Evolutionary conservation across 2,329 filamentous ascomycete genomes (phyloP).

Genomic region (Alternaria atra): DNA sequence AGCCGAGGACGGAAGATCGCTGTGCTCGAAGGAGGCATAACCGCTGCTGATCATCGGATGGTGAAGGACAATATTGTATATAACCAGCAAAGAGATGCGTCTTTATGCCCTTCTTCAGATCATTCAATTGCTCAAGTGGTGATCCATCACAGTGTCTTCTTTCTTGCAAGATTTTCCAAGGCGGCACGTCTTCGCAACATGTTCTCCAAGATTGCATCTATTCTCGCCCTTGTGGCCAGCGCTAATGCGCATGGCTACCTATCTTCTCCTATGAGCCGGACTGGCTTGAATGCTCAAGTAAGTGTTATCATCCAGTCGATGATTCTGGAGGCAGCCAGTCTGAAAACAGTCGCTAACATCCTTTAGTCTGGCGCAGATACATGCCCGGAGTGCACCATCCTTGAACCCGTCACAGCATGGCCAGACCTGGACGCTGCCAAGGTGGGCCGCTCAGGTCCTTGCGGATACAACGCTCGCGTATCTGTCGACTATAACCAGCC

Average conservation of each 20-base stretch:
- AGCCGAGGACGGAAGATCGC: not conserved
- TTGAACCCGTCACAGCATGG: constrained; percentile 47
- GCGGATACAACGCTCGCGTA: constrained; percentile 49
- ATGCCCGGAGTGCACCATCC: constrained; percentile 48
- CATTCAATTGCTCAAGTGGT: not conserved
- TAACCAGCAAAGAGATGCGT: not conserved
- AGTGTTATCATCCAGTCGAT: not conserved
- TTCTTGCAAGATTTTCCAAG: not conserved
- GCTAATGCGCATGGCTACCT: constrained; percentile 46
- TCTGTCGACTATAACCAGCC: constrained; percentile 48
- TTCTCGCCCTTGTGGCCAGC: constrained; percentile 30
- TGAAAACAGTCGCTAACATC: not conserved
- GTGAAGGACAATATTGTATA: not conserved
- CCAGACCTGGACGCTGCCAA: constrained; percentile 39
- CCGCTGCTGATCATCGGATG: not conserved
- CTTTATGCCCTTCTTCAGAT: not conserved
- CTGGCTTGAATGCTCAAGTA: constrained; percentile 44
- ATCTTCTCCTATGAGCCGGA: constrained; percentile 45
- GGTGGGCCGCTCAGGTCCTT: constrained; percentile 45
- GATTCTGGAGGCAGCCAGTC: no score
- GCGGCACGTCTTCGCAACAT: constrained; percentile 17
- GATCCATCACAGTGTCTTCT: not conserved
- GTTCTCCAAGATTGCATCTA: constrained; percentile 22
- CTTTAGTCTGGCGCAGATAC: constrained; percentile 38
- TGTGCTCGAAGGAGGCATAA: not conserved